Evolutionary conservation across 2,329 filamentous ascomycete species (phyloP), one percentile per base, ranked within the genome.

Genomic region (Aschersonia sp.): DNA sequence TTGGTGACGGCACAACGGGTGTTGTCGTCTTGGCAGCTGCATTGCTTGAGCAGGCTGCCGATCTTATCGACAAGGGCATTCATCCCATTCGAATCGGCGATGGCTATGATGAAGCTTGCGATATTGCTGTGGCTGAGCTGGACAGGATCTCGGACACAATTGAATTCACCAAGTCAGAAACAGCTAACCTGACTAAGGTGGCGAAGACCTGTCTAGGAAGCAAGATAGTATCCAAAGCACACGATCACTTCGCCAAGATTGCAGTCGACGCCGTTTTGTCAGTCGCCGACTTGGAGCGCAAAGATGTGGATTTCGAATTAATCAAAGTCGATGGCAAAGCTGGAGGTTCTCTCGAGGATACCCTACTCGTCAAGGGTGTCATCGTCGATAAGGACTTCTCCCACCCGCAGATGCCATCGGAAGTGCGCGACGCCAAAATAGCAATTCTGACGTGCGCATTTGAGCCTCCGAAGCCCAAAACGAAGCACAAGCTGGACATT

Each of bases 381-480:
- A 94, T 98, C 65, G 79, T 98, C 65, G 92, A 98, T 78, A 98
- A 98, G 74, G 94, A 98, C 71, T 98, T 98, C 68, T 97, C 92
- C 38, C 92, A 98, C 67, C 92, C 92, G 9, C 92, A 98, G 71
- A 98, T 98, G 92, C 92, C 92, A 9, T 86, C 85, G 46, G 89
- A 96, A 68, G 91, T 98, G 54, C 78, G 75, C 58, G 89, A 98
- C 68, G 94, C 92, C 62, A 97, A 96, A 74, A 82, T 98, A 61
- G 92, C 92, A 57, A 98, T 98, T 60, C 73, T 98, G 51, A 98
- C 92, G 46, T 98, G 92, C 66, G 89, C 92, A 4, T 98, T 98
- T 63, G 92, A 98, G 72, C 92, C 92, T 32, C 92, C 92, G 46
- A 98, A 98, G 77, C 92, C 92, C 56, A 98, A 98, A 80, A 98